Evolutionary conservation across 306 rosid species (phyloP), one percentile per base, ranked within the genome.

Genomic region (Quercus robur): DNA sequence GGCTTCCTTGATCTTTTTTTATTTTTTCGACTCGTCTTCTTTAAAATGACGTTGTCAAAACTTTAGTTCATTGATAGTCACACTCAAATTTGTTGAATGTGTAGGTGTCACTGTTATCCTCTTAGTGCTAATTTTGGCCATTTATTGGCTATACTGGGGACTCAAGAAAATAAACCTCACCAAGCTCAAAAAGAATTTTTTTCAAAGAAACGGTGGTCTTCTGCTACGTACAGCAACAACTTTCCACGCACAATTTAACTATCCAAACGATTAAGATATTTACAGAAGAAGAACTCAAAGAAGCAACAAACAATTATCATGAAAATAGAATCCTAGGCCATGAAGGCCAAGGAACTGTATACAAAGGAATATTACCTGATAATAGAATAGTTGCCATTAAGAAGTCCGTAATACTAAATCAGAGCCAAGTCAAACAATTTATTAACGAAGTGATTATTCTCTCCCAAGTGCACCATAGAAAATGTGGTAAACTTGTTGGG

Each of bases 401-500:
- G 73, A 85, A 86, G 73, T 83, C 89, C 19, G 85, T 51, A 64
- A 23, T 78, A 21, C 51, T 77, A 3, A 81, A 86, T 41, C 72
- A 62, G 3, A 82, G 70, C 57, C 92, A 84, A 78, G 81, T 33
- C 0, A 35, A 81, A 57, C 87, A 85, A 57, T 89, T 89, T 75
- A 83, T 85, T 1, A 83, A 89, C 14, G 86, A 89, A 73, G 83
- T 89, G 10, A 21, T 74, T 5, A 80, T 89, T 18, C 69, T 86
- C 0, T 86, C 89, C 6, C 89, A 83, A 85, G 85, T 86, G 72
- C 84, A 84, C 62, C 90, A 85, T 3, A 82, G 88, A 8, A 86
- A 86, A 86, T 75, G 85, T 86, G 49, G 86, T 82, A 3, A 80
- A 70, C 38, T 87, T 89, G 26, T 78, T 89, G 1, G 92, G 92